phyloP scores from a whole-genome alignment of 2,329 filamentous ascomycete genomes.

The Periconia digitata region DNA sequence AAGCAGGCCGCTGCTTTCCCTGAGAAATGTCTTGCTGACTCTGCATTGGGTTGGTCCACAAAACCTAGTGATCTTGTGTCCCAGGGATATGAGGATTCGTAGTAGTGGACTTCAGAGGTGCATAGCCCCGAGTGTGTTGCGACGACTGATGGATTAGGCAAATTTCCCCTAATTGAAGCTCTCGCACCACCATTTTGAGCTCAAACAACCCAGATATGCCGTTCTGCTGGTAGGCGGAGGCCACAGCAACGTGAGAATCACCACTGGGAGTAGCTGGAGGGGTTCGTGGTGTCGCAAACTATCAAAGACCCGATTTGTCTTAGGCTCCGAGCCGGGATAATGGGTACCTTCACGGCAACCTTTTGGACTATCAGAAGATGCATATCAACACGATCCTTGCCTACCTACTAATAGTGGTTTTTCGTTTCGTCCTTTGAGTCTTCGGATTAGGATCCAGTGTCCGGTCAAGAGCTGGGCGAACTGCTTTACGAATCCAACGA shows the following conservation, averaged over 20 bases:
- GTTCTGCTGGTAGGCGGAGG: conserved; percentile 25
- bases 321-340: conserved; percentile 25
- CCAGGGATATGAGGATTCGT: conserved; percentile 18
- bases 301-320: conserved; percentile 38
- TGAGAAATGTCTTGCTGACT: conserved; percentile 24
- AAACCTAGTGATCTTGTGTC: conserved; percentile 20
- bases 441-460: too few relatives aligned
- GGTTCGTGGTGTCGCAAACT: conserved; percentile 31
- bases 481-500: too few relatives aligned
- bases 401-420: neutral
- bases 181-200: conserved; percentile 31
- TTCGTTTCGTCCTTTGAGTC: too few relatives aligned
- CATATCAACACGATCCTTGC: neutral
- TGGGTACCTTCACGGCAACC: conserved; percentile 12
- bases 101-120: conserved; percentile 27
- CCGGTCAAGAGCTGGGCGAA: too few relatives aligned
- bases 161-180: conserved; percentile 30
- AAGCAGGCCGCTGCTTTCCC: conserved; percentile 20
- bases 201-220: conserved; percentile 13
- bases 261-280: conserved; percentile 25
- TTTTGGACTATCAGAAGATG: neutral
- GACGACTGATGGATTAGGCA: conserved; percentile 22
- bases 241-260: conserved; percentile 23
- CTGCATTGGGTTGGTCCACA: conserved; percentile 28
- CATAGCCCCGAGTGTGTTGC: conserved; percentile 19